Evolutionary conservation across 2,329 filamentous ascomycete genomes (phyloP), one percentile per base, ranked within the genome.

Genomic region (Apiospora malaysiana): DNA sequence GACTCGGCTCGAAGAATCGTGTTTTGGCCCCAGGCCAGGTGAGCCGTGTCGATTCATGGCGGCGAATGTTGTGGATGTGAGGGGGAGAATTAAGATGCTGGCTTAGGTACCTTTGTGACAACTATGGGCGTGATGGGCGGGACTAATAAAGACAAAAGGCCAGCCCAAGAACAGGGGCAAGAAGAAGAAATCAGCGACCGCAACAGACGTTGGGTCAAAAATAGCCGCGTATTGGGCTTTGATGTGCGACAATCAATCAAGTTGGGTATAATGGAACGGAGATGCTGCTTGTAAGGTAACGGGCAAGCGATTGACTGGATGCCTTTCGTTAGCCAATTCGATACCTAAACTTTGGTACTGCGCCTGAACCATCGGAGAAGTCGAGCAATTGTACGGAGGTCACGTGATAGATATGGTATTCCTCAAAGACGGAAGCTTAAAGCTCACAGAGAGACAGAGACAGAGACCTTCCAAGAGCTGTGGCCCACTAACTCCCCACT

Each of bases 11-110:
- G 85, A 80, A 56, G 81, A 78, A 81, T 91, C 88, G 76, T 87
- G 86, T 66, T 86, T 87, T 71, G 88, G 87, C 40, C 85, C 87
- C n/a, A 90, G 83, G 70, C 87, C 85, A 21, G 84, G 82, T 18
- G 84, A 83, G 70, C 84, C 83, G 73, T 84, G 83, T 69, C 87
- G 84, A 74, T 90, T 87, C 88, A 90, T 87, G 76, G 77, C 70
- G 49, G 46, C 68, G 10, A 32, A 23, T 67, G 32, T n/a, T 63
- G 56, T n/a, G 37, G 32, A 65, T 23, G 42, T 37, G 5, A 51
- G 42, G 21, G 27, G 27, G 40, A 47, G 16, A 43, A 21, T 49
- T 65, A 51, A 59, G 45, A 25, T 47, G 42, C 12, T 40, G 46
- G 27, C 45, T n/a, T 4, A 23, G 32, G 25, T 51, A 56, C 66